Evolutionary conservation across 179 eudicot genomes (phyloP).

Genomic region (Patellifolia procumbens): DNA sequence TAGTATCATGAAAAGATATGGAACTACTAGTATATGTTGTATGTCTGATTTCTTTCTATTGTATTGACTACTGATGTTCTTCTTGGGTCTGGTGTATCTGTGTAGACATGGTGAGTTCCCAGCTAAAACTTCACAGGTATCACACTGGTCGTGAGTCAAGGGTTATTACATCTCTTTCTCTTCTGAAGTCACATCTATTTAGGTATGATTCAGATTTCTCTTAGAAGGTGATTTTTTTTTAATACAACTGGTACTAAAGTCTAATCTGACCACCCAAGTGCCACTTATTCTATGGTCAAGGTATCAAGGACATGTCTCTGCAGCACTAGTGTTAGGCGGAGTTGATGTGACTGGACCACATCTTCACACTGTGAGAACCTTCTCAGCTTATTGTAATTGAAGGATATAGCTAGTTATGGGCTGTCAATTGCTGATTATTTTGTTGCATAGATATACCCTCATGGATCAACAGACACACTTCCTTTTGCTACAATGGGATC

Average conservation of each 20-base stretch:
- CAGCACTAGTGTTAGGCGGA: slow-evolving; percentile 91
- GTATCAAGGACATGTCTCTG: slow-evolving; percentile 87
- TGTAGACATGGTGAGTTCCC: slow-evolving; percentile 74
- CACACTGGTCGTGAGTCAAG: slow-evolving; percentile 90
- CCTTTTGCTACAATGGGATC: slow-evolving; percentile 99
- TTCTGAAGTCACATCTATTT: slow-evolving; percentile 86
- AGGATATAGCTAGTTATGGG: neutral
- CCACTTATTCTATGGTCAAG: slow-evolving; percentile 43
- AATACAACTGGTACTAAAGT: neutral
- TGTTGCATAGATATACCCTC: slow-evolving; percentile 81
- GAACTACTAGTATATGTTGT: neutral
- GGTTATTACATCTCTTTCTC: slow-evolving; percentile 87
- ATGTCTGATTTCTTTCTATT: neutral
- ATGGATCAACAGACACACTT: slow-evolving; percentile 92
- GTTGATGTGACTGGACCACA: slow-evolving; percentile 90
- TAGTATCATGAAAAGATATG: neutral
- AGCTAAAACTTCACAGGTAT: slow-evolving; percentile 72
- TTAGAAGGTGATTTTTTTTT: too few species aligned
- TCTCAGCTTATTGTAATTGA: neutral
- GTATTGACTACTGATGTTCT: neutral
- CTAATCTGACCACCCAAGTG: slow-evolving; percentile 14
- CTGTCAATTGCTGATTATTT: slow-evolving; percentile 4
- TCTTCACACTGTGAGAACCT: slow-evolving; percentile 77
- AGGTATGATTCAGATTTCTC: slow-evolving; percentile 37
- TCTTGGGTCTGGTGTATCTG: slow-evolving; percentile 1